phyloP scores from a whole-genome alignment of 805 yeast genomes.

The Teunomyces pallodes region DNA sequence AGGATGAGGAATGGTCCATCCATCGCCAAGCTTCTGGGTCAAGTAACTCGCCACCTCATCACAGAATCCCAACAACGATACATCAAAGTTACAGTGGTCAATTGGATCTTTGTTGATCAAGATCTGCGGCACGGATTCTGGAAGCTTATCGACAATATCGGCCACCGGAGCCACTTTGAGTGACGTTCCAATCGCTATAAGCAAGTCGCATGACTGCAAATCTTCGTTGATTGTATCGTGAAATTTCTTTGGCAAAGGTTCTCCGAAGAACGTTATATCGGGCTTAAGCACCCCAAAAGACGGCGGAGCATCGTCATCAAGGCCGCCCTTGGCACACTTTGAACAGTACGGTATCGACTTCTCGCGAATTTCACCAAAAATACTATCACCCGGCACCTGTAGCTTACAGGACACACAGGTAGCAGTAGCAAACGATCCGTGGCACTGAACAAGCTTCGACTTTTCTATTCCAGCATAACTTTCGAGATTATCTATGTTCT shows the following conservation, averaged over 20 bases:
- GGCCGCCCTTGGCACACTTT: constrained; percentile 40
- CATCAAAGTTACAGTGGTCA: constrained; percentile 74
- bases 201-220: constrained; percentile 65
- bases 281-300: constrained; percentile 86
- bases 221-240: constrained; percentile 62
- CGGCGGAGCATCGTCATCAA: constrained; percentile 34
- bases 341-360: constrained; percentile 73
- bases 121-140: constrained; percentile 76
- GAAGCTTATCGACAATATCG: constrained; percentile 74
- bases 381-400: constrained; percentile 60
- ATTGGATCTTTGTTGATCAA: constrained; percentile 76
- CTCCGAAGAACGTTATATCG: constrained; percentile 90
- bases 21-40: constrained; percentile 19
- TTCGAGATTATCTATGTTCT: constrained; percentile 86
- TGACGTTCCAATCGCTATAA: constrained; percentile 87
- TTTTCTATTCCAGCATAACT: constrained; percentile 69
- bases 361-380: constrained; percentile 58
- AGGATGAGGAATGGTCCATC: constrained; percentile 33
- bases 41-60: constrained; percentile 77
- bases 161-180: constrained; percentile 90
- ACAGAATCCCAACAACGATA: constrained; percentile 72
- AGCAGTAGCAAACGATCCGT: constrained; percentile 88
- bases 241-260: constrained; percentile 68
- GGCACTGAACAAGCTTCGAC: constrained; percentile 80
- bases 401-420: constrained; percentile 76